Evolutionary conservation across 148 eudicot species (phyloP).

Genomic region (Beta vulgaris): DNA sequence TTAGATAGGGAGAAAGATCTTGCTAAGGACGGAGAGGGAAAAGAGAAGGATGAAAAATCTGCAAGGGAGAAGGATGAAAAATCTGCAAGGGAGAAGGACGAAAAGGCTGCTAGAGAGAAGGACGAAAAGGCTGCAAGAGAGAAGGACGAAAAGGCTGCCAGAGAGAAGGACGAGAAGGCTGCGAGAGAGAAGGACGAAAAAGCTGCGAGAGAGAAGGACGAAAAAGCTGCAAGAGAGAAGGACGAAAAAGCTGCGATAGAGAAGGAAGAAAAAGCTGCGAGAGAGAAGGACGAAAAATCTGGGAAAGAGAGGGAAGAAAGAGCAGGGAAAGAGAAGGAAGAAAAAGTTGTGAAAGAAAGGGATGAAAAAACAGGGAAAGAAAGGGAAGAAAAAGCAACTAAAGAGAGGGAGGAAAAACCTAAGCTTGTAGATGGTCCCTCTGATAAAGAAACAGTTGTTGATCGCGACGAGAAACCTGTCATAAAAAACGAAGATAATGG

Average conservation of each 20-base stretch:
- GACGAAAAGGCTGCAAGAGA: slow-evolving; percentile 29
- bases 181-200: slow-evolving; percentile 20
- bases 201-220: slow-evolving; percentile 15
- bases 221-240: slow-evolving; percentile 25
- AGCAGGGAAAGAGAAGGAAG: slow-evolving; percentile 28
- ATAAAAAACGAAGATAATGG: slow-evolving; percentile 35
- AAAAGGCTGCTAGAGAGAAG: slow-evolving; percentile 27
- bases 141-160: slow-evolving; percentile 24
- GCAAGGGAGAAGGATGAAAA: slow-evolving; percentile 28
- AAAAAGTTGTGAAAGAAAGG: slow-evolving; percentile 22
- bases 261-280: slow-evolving; percentile 24
- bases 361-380: slow-evolving; percentile 24
- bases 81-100: slow-evolving; percentile 18
- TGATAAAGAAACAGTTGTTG: slow-evolving; percentile 18
- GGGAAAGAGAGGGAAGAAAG: slow-evolving; percentile 26
- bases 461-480: slow-evolving; percentile 31
- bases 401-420: slow-evolving; percentile 21
- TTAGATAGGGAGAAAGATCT: slow-evolving; percentile 41
- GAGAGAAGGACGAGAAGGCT: slow-evolving; percentile 24
- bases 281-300: slow-evolving; percentile 24
- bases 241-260: slow-evolving; percentile 25
- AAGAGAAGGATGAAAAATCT: slow-evolving; percentile 37
- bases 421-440: not conserved
- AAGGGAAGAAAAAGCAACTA: slow-evolving; percentile 15
- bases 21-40: slow-evolving; percentile 38